phyloP scores from a whole-genome alignment of 2,329 filamentous ascomycete species.

The Alternaria ventricosa region DNA sequence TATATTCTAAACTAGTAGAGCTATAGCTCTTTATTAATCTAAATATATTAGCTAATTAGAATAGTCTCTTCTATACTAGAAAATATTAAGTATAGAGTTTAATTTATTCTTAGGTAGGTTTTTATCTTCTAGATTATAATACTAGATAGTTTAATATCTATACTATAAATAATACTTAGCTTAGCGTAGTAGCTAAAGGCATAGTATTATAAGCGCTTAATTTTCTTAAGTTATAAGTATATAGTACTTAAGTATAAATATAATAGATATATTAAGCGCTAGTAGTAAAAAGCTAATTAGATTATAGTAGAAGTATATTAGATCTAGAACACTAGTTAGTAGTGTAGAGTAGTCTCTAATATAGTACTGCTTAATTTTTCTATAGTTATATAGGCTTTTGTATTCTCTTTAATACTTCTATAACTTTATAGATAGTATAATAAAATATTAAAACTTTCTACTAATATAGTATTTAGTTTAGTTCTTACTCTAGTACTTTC shows the following conservation, averaged over 20 bases:
- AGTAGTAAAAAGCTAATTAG: not conserved
- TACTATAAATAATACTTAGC: not conserved
- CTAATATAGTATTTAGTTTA: constrained; percentile 1
- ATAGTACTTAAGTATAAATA: not conserved
- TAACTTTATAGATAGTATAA: not conserved
- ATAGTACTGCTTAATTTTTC: not conserved
- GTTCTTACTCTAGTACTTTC: not conserved
- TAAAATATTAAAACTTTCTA: not conserved
- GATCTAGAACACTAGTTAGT: not conserved
- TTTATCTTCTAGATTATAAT: not conserved
- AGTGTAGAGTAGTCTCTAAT: not conserved
- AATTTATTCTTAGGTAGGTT: not conserved
- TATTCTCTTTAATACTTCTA: not conserved
- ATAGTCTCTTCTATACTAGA: not conserved
- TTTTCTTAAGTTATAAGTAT: not conserved
- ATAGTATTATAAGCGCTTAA: not conserved
- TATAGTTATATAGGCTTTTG: not conserved
- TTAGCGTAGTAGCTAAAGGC: not conserved
- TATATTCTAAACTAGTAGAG: not conserved
- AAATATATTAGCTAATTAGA: not conserved
- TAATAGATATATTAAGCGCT: not conserved
- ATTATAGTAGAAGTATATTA: not conserved
- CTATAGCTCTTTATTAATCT: not conserved
- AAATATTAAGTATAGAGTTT: not conserved
- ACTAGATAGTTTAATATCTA: not conserved